Conservation (phyloP, 2,329 filamentous ascomycete genomes). For the Cladosporium sp. region DNA sequence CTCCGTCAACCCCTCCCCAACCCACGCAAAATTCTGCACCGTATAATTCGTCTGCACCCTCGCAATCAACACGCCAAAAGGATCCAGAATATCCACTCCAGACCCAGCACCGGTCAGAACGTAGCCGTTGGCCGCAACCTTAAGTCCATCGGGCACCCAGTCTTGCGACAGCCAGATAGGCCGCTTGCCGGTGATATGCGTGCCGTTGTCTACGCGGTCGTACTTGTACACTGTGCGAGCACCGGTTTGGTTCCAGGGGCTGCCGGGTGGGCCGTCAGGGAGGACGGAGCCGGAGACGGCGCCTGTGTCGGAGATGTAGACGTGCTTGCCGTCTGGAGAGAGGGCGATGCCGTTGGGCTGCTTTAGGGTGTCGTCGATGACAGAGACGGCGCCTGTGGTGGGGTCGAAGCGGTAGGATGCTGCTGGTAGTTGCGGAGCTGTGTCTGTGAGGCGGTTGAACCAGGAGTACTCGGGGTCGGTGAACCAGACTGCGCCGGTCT, state of each 20-base stretch:
- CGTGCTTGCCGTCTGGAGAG: constrained; percentile 43
- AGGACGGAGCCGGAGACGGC: constrained; percentile 30
- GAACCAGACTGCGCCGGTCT: constrained; percentile 51
- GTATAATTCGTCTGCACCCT: constrained; percentile 46
- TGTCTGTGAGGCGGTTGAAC: constrained; percentile 40
- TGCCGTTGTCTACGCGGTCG: constrained; percentile 40
- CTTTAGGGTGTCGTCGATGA: constrained; percentile 45
- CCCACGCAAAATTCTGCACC: constrained; percentile 49
- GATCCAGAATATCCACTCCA: constrained; percentile 45
- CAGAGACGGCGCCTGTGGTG: constrained; percentile 41
- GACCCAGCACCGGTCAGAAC: constrained; percentile 42
- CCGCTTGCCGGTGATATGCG: constrained; percentile 41
- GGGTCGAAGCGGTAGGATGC: constrained; percentile 48
- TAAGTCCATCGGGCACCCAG: constrained; percentile 46
- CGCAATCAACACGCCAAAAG: constrained; percentile 40
- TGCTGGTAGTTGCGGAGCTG: constrained; percentile 35
- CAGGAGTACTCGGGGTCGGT: constrained; percentile 47
- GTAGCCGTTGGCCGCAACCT: constrained; percentile 44
- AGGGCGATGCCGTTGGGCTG: constrained; percentile 50
- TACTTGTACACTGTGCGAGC: constrained; percentile 42
- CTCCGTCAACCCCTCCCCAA: constrained; percentile 40
- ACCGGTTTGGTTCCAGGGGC: constrained; percentile 35
- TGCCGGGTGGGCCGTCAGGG: constrained; percentile 30
- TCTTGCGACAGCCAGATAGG: constrained; percentile 42
- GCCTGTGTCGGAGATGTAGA: constrained; percentile 49